Conservation (phyloP, 2,329 filamentous ascomycete genomes). For the Rhynchosporium agropyri region DNA sequence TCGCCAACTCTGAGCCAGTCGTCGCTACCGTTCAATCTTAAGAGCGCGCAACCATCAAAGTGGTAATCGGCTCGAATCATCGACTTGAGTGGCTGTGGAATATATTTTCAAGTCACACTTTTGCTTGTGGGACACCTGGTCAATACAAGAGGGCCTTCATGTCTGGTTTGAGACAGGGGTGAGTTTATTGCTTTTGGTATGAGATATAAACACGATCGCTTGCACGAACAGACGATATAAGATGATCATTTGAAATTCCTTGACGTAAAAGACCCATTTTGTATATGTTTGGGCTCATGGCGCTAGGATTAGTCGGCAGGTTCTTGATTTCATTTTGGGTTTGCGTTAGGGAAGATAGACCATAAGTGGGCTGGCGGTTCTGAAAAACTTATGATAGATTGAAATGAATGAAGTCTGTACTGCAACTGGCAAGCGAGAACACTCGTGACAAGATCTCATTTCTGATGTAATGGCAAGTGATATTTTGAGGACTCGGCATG, state of each 20-base stretch:
- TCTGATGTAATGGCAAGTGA: too few relatives aligned
- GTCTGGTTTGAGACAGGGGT: not conserved
- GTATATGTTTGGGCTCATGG: conserved; percentile 12
- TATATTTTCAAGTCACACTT: not conserved
- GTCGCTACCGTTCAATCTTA: not conserved
- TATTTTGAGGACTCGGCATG: too few relatives aligned
- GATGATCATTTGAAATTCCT: not conserved
- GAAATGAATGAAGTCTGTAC: not conserved
- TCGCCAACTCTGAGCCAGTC: not conserved
- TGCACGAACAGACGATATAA: not conserved
- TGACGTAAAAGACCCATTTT: conserved; percentile 5
- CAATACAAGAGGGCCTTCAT: not conserved
- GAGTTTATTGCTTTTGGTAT: not conserved
- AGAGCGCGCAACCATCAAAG: not conserved
- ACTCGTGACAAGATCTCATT: too few relatives aligned
- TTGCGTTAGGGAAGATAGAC: not conserved
- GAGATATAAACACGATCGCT: too few relatives aligned
- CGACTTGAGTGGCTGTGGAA: not conserved
- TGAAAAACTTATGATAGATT: not conserved
- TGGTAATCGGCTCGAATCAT: too few relatives aligned
- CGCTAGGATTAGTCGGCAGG: not conserved
- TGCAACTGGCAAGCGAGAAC: not conserved
- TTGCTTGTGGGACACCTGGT: not conserved
- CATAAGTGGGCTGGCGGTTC: not conserved
- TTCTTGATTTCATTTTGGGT: not conserved